A percentile compares a stretch with the other conserved stretches of the same genome.
Conservation (phyloP, 2,329 filamentous ascomycete genomes). For the Beauveria medogensis region DNA sequence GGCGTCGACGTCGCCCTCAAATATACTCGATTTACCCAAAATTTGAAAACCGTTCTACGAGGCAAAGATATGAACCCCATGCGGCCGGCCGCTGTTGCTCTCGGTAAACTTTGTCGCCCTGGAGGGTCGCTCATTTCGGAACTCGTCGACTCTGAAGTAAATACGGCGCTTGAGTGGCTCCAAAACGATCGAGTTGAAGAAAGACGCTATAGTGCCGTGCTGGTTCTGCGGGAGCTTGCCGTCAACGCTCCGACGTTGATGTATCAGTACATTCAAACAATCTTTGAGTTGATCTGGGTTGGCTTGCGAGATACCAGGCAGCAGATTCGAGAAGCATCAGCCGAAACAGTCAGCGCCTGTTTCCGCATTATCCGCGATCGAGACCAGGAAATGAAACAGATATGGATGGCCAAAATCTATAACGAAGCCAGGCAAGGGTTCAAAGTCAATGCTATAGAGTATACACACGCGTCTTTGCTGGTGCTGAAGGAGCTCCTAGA, state of each 20-base stretch:
- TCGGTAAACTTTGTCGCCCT: slow-evolving; percentile 84
- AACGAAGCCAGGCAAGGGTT: slow-evolving; percentile 76
- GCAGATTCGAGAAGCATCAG: slow-evolving; percentile 84
- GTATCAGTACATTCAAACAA: slow-evolving; percentile 89
- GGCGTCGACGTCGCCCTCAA: slow-evolving; percentile 89
- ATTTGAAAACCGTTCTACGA: slow-evolving; percentile 77
- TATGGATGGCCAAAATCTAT: slow-evolving; percentile 88
- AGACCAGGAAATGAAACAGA: slow-evolving; percentile 77
- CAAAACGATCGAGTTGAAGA: slow-evolving; percentile 93
- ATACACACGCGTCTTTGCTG: slow-evolving; percentile 86
- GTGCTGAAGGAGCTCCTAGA: slow-evolving; percentile 88
- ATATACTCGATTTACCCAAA: slow-evolving; percentile 88
- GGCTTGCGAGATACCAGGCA: slow-evolving; percentile 83
- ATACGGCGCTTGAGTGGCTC: slow-evolving; percentile 92
- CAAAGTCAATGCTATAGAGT: slow-evolving; percentile 72
- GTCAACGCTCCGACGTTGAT: slow-evolving; percentile 91
- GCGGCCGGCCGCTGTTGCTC: slow-evolving; percentile 78
- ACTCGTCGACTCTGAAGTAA: slow-evolving; percentile 92
- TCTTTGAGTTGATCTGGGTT: slow-evolving; percentile 95
- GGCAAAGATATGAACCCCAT: slow-evolving; percentile 89
- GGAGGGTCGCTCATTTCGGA: slow-evolving; percentile 92
- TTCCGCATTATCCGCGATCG: slow-evolving; percentile 93
- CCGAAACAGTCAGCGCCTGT: slow-evolving; percentile 87
- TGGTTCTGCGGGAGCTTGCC: slow-evolving; percentile 83
- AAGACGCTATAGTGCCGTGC: slow-evolving; percentile 82